Evolutionary conservation across 495 filamentous ascomycete species (phyloP).

Genomic region (Penicillium crystallinum): DNA sequence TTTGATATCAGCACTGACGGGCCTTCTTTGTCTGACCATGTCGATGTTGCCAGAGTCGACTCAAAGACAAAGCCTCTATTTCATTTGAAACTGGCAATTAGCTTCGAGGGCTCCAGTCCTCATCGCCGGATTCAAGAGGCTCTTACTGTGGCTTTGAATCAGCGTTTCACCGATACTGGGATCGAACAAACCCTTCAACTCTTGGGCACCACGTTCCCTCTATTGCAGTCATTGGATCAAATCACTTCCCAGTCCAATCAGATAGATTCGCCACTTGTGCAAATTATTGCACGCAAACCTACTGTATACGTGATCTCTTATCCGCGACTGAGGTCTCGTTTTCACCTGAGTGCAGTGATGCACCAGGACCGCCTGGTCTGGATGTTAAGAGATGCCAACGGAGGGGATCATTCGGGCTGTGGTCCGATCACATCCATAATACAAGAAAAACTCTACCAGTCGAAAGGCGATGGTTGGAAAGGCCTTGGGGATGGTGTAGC

Average conservation of each 20-base stretch:
- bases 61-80: conserved; percentile 28
- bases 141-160: conserved; percentile 59
- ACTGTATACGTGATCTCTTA: conserved; percentile 43
- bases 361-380: conserved; percentile 34
- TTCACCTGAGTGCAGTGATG: conserved; percentile 29
- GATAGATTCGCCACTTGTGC: conserved; percentile 23
- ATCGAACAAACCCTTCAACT: conserved; percentile 50
- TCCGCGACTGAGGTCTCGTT: conserved; percentile 30
- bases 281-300: conserved; percentile 39
- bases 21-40: conserved; percentile 10
- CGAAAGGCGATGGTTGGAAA: conserved; percentile 45
- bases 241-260: conserved; percentile 26
- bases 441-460: conserved; percentile 34
- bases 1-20: conserved; percentile 27
- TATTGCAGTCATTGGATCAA: conserved; percentile 58
- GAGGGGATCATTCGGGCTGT: conserved; percentile 8
- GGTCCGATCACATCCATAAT: conserved; percentile 17
- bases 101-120: conserved; percentile 62
- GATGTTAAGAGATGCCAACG: conserved; percentile 36
- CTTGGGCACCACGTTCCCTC: conserved; percentile 59
- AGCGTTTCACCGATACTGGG: conserved; percentile 36
- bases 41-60: conserved; percentile 20
- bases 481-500: conserved; percentile 45
- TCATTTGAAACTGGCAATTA: conserved; percentile 28
- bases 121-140: conserved; percentile 66